Evolutionary conservation across 352 stramenopile species (phyloP), one percentile per base, ranked within the genome.

Genomic region (Peronosclerospora sorghi): DNA sequence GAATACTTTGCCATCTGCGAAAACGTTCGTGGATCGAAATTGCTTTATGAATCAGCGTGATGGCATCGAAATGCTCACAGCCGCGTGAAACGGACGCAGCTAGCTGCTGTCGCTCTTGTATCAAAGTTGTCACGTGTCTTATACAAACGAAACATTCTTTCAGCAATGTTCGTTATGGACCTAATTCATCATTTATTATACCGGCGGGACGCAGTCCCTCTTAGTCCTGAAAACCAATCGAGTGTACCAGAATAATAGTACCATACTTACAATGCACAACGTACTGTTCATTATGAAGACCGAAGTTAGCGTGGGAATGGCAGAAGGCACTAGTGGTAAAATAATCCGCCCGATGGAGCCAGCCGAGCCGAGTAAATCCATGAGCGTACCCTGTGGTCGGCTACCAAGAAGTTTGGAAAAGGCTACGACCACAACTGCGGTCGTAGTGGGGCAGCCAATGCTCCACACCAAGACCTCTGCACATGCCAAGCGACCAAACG

Each of bases 391-490:
- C 52, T 90, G 77, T 4, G 75, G 77, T 17, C 75, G 67, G 20
- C 68, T 65, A 14, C 74, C 77, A 12, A 90, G 60, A n/a, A 87
- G 40, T 40, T 86, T 86, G 23, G 74, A 86, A 37, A 86, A 89
- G 1, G 77, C 74, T 14, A 74, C 72, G 9, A 89, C 65, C 10
- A 79, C 72, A 15, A 86, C 77, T 0, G 77, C 74, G 1, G 76
- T 86, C 13, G 71, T 85, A 48, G 86, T 85, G 5, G 76, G 76
- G 32, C 73, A 86, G 13, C 76, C 76, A 21, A 89, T 80, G 38
- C 73, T 86, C 76, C 76, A 89, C 9, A 89, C 72, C 28, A 86
- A 64, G n/a, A 86, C 45, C 46, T 86, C 72, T 0, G 68, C 69
- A 32, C 84, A 19, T 5, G 55, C 46, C 1, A 88, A 40, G 12